Percentiles rank a stretch among this genome's conserved stretches.
phyloP scores from a whole-genome alignment of 2,329 filamentous ascomycete species.

The Teratosphaeria destructans region DNA sequence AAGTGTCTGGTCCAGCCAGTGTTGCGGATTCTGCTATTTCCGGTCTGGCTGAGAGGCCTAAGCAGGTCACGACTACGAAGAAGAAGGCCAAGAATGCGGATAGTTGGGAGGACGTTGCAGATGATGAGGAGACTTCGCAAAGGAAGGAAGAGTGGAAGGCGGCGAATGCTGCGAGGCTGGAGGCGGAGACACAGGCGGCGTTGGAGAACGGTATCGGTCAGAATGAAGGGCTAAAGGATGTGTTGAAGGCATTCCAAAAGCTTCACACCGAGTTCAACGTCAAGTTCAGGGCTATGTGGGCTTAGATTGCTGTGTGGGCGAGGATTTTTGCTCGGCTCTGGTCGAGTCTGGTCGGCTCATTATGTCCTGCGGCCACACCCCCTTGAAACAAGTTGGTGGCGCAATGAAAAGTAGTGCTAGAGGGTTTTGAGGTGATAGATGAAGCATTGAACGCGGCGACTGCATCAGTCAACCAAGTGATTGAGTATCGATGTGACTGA shows the following conservation, averaged over 20 bases:
- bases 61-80: slow-evolving; percentile 18
- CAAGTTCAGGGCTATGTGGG: slow-evolving; percentile 54
- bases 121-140: slow-evolving; percentile 27
- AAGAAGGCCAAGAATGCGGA: slow-evolving; percentile 33
- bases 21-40: slow-evolving; percentile 20
- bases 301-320: slow-evolving; percentile 28
- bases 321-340: neutral
- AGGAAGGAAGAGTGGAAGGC: slow-evolving; percentile 9
- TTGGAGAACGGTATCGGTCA: slow-evolving; percentile 29
- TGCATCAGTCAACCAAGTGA: no score
- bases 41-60: slow-evolving; percentile 15
- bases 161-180: slow-evolving; percentile 14
- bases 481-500: no score
- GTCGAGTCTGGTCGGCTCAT: neutral
- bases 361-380: neutral
- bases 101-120: slow-evolving; percentile 30
- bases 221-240: slow-evolving; percentile 41
- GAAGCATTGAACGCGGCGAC: no score
- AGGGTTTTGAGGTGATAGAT: no score
- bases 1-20: slow-evolving; percentile 13
- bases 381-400: neutral
- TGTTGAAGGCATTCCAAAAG: slow-evolving; percentile 49
- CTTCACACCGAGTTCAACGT: slow-evolving; percentile 51
- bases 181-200: slow-evolving; percentile 15
- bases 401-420: neutral